These are phyloP conservation scores for Onygenales sp. DNA, from an alignment of 2,329 filamentous ascomycete genomes.

Conservation along the genomic window DNA sequence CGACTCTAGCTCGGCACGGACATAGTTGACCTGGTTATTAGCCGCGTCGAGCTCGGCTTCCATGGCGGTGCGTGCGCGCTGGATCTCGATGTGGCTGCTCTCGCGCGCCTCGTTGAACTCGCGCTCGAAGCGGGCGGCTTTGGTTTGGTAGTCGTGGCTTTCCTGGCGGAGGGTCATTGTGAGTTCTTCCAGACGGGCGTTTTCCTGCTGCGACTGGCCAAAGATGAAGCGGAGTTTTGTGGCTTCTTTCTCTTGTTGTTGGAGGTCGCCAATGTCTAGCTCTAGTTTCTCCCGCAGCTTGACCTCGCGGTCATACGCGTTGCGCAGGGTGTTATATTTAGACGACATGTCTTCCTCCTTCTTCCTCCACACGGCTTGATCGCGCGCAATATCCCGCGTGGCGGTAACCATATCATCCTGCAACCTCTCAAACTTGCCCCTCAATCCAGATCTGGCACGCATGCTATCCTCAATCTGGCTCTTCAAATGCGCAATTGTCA, in stretches of 20 bases:
- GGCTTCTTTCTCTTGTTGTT: conserved; percentile 64
- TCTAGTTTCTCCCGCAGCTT: conserved; percentile 53
- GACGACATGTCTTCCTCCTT: conserved; percentile 50
- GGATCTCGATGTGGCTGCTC: conserved; percentile 66
- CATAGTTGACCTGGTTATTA: conserved; percentile 64
- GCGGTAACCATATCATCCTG: conserved; percentile 80
- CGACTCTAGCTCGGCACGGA: conserved; percentile 70
- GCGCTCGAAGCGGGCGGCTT: conserved; percentile 60
- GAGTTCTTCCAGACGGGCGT: conserved; percentile 54
- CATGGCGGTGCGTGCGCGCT: conserved; percentile 67
- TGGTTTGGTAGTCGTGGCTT: conserved; percentile 62
- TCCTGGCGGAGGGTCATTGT: conserved; percentile 40
- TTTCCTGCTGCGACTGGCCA: conserved; percentile 50
- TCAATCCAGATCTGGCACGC: conserved; percentile 72
- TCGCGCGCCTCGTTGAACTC: conserved; percentile 80
- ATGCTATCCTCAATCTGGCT: conserved; percentile 79
- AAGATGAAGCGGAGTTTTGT: conserved; percentile 72
- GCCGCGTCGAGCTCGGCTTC: conserved; percentile 74
- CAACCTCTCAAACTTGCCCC: conserved; percentile 71
- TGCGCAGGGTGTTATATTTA: conserved; percentile 45
- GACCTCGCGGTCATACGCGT: conserved; percentile 58
- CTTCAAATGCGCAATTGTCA: conserved; percentile 62
- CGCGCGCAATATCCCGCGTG: conserved; percentile 68
- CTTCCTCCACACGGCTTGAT: conserved; percentile 69
- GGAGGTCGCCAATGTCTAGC: conserved; percentile 50